Conservation (phyloP, 345 rosid genomes). For the Aethionema arabicum region DNA sequence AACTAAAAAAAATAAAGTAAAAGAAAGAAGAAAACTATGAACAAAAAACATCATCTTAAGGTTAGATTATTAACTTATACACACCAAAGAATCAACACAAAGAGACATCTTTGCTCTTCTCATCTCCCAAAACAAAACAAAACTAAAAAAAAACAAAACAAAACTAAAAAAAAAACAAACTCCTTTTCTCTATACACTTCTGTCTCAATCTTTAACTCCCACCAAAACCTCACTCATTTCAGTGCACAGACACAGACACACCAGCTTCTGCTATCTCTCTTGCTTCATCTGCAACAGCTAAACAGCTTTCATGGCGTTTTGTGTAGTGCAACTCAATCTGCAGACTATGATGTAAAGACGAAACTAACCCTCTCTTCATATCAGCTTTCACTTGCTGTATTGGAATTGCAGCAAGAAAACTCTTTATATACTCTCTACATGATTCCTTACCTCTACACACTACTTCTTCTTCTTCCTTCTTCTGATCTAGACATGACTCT, state of each 20-base stretch:
- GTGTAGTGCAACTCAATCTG: conserved; percentile 93
- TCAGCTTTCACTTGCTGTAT: conserved; percentile 83
- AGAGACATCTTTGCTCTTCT: no score
- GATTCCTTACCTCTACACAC: conserved; percentile 77
- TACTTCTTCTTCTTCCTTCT: conserved; percentile 44
- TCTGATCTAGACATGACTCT: conserved; percentile 36
- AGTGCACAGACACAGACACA: conserved; percentile 22
- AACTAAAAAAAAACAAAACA: background rate
- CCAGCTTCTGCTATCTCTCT: conserved; percentile 19
- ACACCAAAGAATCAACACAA: no score
- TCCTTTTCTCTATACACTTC: conserved; percentile 30
- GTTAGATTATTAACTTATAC: no score
- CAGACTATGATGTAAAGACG: conserved; percentile 77
- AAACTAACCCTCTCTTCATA: conserved; percentile 80
- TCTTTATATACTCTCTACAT: conserved; percentile 94
- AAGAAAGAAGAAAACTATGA: no score
- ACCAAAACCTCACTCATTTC: conserved; percentile 33
- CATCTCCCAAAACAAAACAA: background rate
- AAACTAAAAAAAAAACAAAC: conserved; percentile 11
- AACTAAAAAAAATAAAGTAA: no score
- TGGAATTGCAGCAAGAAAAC: conserved; percentile 93
- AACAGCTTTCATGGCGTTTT: conserved; percentile 33
- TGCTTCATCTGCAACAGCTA: conserved; percentile 24
- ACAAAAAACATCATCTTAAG: no score
- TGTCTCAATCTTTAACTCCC: conserved; percentile 30